These are phyloP conservation scores for Babjeviella inositovora DNA, from an alignment of 805 yeast species.

Conservation along the genomic window DNA sequence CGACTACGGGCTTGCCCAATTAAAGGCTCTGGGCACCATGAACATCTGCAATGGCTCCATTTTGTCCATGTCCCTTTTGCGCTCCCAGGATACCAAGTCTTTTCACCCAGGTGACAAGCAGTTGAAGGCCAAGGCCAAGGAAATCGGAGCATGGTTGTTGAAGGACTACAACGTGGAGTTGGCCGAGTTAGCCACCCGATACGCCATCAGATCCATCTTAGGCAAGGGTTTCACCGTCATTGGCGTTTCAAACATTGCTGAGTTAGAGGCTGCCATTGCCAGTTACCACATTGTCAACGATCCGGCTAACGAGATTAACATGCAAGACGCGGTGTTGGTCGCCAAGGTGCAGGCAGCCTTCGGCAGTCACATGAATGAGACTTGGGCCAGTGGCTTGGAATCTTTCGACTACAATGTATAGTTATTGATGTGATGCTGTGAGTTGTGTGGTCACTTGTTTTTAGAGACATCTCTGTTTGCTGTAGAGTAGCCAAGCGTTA, in stretches of 20 bases:
- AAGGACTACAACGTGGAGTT: constrained; percentile 34
- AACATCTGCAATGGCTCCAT: constrained; percentile 68
- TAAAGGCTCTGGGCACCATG: constrained; percentile 36
- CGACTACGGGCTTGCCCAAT: constrained; percentile 25
- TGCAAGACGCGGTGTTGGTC: constrained; percentile 24
- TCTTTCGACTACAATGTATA: too few relatives aligned
- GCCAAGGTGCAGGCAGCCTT: constrained; percentile 20
- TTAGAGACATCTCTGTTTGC: too few relatives aligned
- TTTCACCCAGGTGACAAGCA: constrained; percentile 69
- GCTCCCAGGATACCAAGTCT: constrained; percentile 45
- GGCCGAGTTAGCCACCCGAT: constrained; percentile 72
- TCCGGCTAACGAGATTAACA: constrained; percentile 13
- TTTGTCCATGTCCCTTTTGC: constrained; percentile 71
- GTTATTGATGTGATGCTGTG: too few relatives aligned
- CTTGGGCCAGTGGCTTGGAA: too few relatives aligned
- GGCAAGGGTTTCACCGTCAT: constrained; percentile 49
- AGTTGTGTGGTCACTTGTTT: too few relatives aligned
- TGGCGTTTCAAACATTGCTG: constrained; percentile 56
- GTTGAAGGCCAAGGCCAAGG: constrained; percentile 35
- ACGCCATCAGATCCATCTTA: constrained; percentile 33
- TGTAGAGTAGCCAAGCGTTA: too few relatives aligned
- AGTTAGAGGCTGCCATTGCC: constrained; percentile 43
- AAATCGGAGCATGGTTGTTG: constrained; percentile 20
- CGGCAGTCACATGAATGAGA: constrained; percentile 43
- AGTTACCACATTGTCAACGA: constrained; percentile 34